phyloP scores from a whole-genome alignment of 2,329 filamentous ascomycete genomes.

The Arthrobotrys sphaeroides region DNA sequence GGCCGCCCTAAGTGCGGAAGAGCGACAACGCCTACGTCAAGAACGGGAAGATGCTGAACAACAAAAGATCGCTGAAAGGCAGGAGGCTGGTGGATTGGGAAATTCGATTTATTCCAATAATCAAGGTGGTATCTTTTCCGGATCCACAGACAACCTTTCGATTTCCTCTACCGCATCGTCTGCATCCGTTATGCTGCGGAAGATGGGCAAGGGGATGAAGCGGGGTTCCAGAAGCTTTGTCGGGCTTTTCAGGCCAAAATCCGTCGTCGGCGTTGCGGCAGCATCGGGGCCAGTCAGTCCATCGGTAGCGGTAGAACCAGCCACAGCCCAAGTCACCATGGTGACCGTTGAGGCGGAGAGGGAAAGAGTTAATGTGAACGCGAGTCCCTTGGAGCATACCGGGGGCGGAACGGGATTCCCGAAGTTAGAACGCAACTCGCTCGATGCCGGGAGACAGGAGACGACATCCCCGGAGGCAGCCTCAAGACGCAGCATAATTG shows the following conservation, averaged over 20 bases:
- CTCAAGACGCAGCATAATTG: conserved; percentile 85
- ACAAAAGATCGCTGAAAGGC: conserved; percentile 86
- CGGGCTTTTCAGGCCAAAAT: conserved; percentile 94
- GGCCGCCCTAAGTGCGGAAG: conserved; percentile 65
- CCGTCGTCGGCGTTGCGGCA: conserved; percentile 78
- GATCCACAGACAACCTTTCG: conserved; percentile 93
- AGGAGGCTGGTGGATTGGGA: conserved; percentile 90
- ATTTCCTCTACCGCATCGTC: conserved; percentile 90
- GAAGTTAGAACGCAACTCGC: conserved; percentile 81
- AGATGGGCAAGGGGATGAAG: conserved; percentile 99
- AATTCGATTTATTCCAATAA: conserved; percentile 87
- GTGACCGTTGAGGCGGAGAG: conserved; percentile 94
- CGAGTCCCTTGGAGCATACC: conserved; percentile 72
- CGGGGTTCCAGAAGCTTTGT: conserved; percentile 89
- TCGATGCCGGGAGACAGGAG: conserved; percentile 68
- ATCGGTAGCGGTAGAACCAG: conserved; percentile 65
- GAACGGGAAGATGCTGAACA: conserved; percentile 79
- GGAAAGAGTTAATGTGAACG: conserved; percentile 80
- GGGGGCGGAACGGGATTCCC: conserved; percentile 83
- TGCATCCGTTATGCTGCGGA: conserved; percentile 91
- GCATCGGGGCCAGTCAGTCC: conserved; percentile 72
- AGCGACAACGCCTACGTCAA: conserved; percentile 61
- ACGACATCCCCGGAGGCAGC: conserved; percentile 59
- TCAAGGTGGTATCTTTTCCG: conserved; percentile 81
- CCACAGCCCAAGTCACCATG: conserved; percentile 88